phyloP scores from a whole-genome alignment of 2,329 filamentous ascomycete species.

The Metarhizium album region DNA sequence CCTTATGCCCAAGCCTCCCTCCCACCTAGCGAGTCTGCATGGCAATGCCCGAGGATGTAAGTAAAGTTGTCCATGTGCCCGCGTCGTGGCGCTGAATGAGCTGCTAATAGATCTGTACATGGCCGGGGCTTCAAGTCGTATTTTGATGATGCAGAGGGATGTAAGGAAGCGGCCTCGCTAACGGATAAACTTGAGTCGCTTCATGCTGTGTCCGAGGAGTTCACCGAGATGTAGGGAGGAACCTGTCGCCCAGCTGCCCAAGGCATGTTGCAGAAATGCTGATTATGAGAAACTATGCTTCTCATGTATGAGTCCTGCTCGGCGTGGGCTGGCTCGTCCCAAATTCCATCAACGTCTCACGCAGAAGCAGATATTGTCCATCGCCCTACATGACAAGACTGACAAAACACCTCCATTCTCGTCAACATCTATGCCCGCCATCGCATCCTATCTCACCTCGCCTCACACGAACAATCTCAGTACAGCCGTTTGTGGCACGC shows the following conservation, averaged over 20 bases:
- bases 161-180: conserved; percentile 22
- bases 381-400: conserved; percentile 35
- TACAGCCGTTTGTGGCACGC: conserved; percentile 38
- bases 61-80: conserved; percentile 12
- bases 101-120: conserved; percentile 28
- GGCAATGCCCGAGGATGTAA: conserved; percentile 49
- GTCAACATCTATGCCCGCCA: not conserved
- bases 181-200: conserved; percentile 25
- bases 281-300: conserved; percentile 43
- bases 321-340: conserved; percentile 26
- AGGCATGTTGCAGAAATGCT: conserved; percentile 36
- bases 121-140: conserved; percentile 47
- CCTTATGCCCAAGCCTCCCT: too few species aligned
- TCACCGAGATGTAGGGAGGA: conserved; percentile 32
- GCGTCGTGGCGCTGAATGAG: not conserved
- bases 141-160: conserved; percentile 37
- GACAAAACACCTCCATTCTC: conserved; percentile 15
- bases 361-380: conserved; percentile 37
- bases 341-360: not conserved
- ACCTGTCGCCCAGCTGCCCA: conserved; percentile 36
- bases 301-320: conserved; percentile 39
- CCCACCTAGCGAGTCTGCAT: too few species aligned
- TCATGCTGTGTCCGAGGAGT: conserved; percentile 32
- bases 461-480: too few species aligned
- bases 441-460: not conserved